phyloP scores from a whole-genome alignment of 106 monocot species.

The Dioscorea dumetorum region DNA sequence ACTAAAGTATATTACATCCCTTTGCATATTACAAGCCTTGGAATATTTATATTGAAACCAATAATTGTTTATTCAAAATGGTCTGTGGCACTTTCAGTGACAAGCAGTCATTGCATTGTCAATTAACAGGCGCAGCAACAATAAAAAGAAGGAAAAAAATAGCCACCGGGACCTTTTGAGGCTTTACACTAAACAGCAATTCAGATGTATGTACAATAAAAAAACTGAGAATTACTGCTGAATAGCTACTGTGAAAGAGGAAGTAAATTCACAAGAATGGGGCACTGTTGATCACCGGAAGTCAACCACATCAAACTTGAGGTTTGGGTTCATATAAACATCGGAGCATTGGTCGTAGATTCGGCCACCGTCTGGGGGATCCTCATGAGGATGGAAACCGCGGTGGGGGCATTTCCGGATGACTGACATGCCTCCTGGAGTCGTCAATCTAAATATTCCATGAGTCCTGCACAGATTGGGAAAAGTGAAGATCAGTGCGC shows the following conservation, averaged over 20 bases:
- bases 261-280: background rate
- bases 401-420: slow-evolving; percentile 58
- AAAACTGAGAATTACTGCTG: background rate
- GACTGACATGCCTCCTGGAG: slow-evolving; percentile 80
- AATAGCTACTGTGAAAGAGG: background rate
- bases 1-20: no score
- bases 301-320: slow-evolving; percentile 79
- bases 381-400: slow-evolving; percentile 70
- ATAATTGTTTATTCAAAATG: no score
- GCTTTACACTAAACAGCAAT: background rate
- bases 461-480: slow-evolving; percentile 36
- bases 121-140: background rate
- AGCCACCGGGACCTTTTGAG: background rate
- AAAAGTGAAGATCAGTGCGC: background rate
- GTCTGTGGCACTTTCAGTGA: no score
- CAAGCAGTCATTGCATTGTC: background rate
- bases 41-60: no score
- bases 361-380: slow-evolving; percentile 46
- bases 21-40: no score
- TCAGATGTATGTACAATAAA: background rate
- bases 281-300: slow-evolving; percentile 23
- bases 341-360: slow-evolving; percentile 64
- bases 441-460: slow-evolving; percentile 73
- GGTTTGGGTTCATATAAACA: slow-evolving; percentile 56
- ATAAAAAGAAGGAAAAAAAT: no score